Evolutionary conservation across 2,329 filamentous ascomycete genomes (phyloP), one percentile per base, ranked within the genome.

Genomic region (Paraphoma chrysanthemicola): DNA sequence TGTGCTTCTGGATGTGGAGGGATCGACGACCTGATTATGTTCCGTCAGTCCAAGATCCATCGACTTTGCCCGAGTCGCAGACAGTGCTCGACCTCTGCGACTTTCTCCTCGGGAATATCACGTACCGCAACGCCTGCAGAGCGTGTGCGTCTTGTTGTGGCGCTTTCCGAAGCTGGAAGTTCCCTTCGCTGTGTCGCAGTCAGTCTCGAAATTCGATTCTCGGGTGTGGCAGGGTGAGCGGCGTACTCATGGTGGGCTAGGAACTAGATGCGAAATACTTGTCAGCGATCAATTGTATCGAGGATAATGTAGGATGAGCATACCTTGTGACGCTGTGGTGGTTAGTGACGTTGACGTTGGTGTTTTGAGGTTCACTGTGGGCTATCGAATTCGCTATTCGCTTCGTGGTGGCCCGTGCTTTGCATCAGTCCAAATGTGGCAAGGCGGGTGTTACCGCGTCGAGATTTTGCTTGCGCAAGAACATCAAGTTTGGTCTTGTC

Each of bases 1-100:
- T 96, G 84, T 97, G 90, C 91, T 99, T 99, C 88, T 99, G 95
- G 85, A 98, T 89, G 90, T 99, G 95, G 83, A 97, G 90, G 78
- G 95, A 97, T 81, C 95, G 93, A 81, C 91, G 90, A 84, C 94
- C 93, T 96, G 70, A 50, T 44, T 41, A 45, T 59, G 56, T 60
- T 44, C 67, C 59, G 62, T 71, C 67, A 78, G 70, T 66, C 56
- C 72, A 77, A 71, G 73, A 72, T 66, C 45, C n/a, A n/a, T 16
- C 12, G 11, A 42, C 2, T n/a, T 9, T 42, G 12, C 39, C 16
- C 39, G 16, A 8, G 39, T 42, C 23, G 17, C 42, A 31, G 44
- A 11, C 47, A 31, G 12, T 17, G 33, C 16, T 30, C 17, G 31
- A 17, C 30, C 18, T 23, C 31, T 44, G 51, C 16, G 48, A 51